Evolutionary conservation across 129 eudicot genomes (phyloP).

Genomic region (Daucus carota): DNA sequence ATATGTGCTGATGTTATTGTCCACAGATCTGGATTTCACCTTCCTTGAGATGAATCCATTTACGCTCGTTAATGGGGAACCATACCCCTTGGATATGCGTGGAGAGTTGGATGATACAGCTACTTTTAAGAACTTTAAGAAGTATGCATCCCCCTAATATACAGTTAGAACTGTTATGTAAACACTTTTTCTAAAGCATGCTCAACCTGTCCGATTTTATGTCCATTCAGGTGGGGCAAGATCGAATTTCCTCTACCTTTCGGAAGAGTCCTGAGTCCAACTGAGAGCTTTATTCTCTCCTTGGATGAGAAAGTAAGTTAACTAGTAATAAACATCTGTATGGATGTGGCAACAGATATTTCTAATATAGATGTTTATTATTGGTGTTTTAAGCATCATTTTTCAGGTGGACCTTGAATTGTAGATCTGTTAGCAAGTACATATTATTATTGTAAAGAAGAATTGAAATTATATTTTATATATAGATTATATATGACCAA

Average conservation of each 20-base stretch:
- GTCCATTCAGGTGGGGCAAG: constrained; percentile 64
- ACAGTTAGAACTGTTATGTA: background rate
- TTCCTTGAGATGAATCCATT: constrained; percentile 93
- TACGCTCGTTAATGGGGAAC: constrained; percentile 68
- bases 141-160: constrained; percentile 34
- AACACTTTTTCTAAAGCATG: background rate
- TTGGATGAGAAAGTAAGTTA: constrained; percentile 76
- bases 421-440: background rate
- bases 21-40: constrained; percentile 75
- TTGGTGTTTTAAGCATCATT: background rate
- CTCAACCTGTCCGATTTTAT: background rate
- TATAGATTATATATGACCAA: background rate
- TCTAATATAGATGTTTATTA: background rate
- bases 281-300: constrained; percentile 70
- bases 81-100: constrained; percentile 86
- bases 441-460: background rate
- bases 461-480: background rate
- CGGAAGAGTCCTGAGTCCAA: constrained; percentile 77
- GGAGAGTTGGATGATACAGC: constrained; percentile 97
- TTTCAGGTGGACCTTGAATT: background rate
- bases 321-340: background rate
- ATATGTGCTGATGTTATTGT: background rate
- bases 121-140: constrained; percentile 79
- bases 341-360: background rate
- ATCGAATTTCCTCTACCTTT: constrained; percentile 86